A percentile compares a stretch with the other conserved stretches of the same genome.
Conservation (phyloP, 495 filamentous ascomycete species). For the Bacidia gigantensis region DNA sequence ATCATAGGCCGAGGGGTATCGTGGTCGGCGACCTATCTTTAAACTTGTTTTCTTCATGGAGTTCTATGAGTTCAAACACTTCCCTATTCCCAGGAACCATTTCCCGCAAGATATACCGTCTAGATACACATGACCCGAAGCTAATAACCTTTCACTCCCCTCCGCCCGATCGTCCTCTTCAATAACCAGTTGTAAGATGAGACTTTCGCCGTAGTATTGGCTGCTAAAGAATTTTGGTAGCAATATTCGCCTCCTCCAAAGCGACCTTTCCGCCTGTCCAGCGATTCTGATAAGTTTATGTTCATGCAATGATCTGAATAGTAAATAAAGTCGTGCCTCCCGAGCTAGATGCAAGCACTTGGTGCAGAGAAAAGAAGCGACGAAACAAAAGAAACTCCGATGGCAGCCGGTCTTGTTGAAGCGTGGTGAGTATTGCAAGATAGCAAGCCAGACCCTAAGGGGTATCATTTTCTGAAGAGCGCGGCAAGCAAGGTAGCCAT, state of each 20-base stretch:
- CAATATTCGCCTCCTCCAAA: not conserved
- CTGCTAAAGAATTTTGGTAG: not conserved
- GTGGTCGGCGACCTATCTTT: too few relatives aligned
- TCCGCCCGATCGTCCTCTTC: not conserved
- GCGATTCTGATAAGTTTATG: not conserved
- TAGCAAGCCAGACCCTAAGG: not conserved
- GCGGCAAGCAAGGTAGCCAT: not conserved
- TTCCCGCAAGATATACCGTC: not conserved
- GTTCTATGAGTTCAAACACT: not conserved
- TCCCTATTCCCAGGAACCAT: not conserved
- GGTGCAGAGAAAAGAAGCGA: not conserved
- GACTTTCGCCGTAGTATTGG: not conserved
- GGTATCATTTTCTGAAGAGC: not conserved
- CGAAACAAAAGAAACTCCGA: not conserved
- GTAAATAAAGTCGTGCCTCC: not conserved
- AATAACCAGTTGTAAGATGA: not conserved
- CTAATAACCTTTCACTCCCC: not conserved
- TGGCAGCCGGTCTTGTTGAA: not conserved
- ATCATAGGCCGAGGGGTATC: too few relatives aligned
- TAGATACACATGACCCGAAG: not conserved
- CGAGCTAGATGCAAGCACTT: not conserved
- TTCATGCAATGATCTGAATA: not conserved
- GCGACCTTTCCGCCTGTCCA: not conserved
- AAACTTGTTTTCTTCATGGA: not conserved
- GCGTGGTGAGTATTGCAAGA: not conserved